Evolutionary conservation across 2,329 filamentous ascomycete genomes (phyloP).

Genomic region (Cyphellophora attinorum): DNA sequence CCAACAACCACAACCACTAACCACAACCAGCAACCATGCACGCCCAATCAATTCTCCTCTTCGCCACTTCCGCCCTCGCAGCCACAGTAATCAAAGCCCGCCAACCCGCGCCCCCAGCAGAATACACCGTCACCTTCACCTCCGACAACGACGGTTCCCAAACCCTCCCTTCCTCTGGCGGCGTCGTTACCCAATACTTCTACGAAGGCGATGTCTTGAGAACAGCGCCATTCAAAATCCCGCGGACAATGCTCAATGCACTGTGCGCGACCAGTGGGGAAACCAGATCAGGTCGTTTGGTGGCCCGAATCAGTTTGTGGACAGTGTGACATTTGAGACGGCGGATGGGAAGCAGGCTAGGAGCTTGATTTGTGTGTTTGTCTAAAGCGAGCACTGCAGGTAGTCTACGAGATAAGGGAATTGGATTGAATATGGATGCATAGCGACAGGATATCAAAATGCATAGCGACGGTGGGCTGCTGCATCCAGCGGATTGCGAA

Average conservation of each 20-base stretch:
- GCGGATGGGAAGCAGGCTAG: conserved; percentile 1
- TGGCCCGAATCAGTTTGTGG: conserved; percentile 1
- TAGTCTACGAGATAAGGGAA: background rate
- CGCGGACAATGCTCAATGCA: background rate
- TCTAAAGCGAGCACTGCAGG: background rate
- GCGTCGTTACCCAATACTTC: background rate
- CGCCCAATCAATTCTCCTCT: background rate
- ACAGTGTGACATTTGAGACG: background rate
- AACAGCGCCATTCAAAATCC: background rate
- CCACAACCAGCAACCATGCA: no score
- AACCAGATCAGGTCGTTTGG: conserved; percentile 1
- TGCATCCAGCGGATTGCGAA: no score
- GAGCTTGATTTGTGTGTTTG: background rate
- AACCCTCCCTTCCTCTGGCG: background rate
- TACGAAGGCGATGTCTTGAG: background rate
- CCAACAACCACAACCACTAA: background rate
- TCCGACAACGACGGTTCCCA: background rate
- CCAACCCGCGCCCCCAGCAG: no score
- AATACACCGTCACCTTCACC: no score
- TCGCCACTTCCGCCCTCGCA: background rate
- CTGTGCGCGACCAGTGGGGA: background rate
- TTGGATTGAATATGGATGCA: background rate
- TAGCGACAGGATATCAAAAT: background rate
- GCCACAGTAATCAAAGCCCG: background rate
- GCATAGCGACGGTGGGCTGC: no score